Base-by-base conservation (phyloP, 805 yeast species). In the Starmerella cellae region DNA sequence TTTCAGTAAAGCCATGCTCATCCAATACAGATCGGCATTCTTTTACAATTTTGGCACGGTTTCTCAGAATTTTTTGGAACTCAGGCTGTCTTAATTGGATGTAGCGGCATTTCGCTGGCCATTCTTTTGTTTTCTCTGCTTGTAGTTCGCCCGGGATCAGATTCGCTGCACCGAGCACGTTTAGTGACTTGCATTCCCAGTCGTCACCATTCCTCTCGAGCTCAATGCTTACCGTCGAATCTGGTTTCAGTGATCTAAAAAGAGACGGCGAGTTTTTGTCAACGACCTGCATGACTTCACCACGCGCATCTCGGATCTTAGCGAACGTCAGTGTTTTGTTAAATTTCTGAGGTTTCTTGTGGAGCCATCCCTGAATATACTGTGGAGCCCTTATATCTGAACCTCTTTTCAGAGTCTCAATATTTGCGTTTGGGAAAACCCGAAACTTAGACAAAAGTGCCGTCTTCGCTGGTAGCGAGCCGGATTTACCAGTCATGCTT, bases 351-450 rank as follows among this genome's bases (percentile, higher is more conserved):
- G 95, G 91, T 49, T 78, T 77, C 19, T 71, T 66, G 54, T 83
- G 75, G 16, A 88, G 70, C 84, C 95, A 91, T 0, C 98, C 97
- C 48, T 82, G 74, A 6, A 88, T 50, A 2, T 79, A 70, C 13
- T 59, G 51, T 3, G 45, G 44, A 37, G 31, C 33, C 18, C 21
- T 8, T 10, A 30, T 9, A 14, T 27, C 28, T 9, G 28, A 9
- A 17, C 14, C 20, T 4, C 14, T 18, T 13, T n/a, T 13, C 21
- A 31, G 21, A 31, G 30, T 3, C 14, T 24, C 20, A 5, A 2
- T 16, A 11, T 13, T 9, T 2, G 32, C 28, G 8, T n/a, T 17
- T n/a, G 44, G 33, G 2, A 14, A 23, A 4, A 23, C 21, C 23
- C 21, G 40, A 29, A 49, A 47, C 43, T 42, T 47, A 3, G 40